These are phyloP conservation scores for Erucastrum elatum DNA, from an alignment of 345 rosid genomes.

Conservation along the genomic window DNA sequence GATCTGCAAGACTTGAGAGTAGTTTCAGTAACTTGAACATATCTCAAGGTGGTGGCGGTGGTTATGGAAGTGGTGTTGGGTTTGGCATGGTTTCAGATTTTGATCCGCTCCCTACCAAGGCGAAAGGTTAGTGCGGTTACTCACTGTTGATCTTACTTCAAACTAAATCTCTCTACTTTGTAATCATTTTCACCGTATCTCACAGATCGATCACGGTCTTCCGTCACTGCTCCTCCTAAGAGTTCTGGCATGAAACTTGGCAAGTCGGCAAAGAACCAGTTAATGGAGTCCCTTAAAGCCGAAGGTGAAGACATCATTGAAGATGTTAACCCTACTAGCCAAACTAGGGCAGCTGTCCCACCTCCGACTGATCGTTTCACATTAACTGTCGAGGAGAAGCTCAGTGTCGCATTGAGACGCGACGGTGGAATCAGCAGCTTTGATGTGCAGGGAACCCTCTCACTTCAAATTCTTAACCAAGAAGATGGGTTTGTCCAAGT, in stretches of 20 bases:
- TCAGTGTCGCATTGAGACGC: constrained; percentile 74
- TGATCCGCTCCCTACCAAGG: constrained; percentile 71
- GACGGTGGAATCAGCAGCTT: constrained; percentile 96
- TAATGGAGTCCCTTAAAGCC: constrained; percentile 93
- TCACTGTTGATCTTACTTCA: not conserved
- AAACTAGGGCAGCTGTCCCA: constrained; percentile 54
- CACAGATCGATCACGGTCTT: constrained; percentile 75
- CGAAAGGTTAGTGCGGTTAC: constrained; percentile 68
- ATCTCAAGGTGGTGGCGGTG: constrained; percentile 73
- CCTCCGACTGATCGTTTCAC: constrained; percentile 88
- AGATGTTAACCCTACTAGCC: constrained; percentile 78
- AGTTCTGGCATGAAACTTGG: constrained; percentile 99
- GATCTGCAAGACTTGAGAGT: constrained; percentile 54
- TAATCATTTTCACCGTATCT: not conserved
- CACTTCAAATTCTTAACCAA: constrained; percentile 93
- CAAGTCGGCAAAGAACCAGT: constrained; percentile 80
- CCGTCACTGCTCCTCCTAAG: constrained; percentile 91
- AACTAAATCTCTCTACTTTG: not conserved
- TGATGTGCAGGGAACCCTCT: constrained; percentile 93
- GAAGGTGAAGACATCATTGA: constrained; percentile 96
- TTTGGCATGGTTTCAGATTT: constrained; percentile 72
- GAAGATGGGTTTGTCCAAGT: constrained; percentile 97
- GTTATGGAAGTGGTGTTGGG: constrained; percentile 83
- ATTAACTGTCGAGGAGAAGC: constrained; percentile 88
- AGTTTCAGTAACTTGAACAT: constrained; percentile 73